Base-by-base conservation (phyloP, 1,139 yeast genomes). In the Hyphopichia wangnamkhiaoensis region DNA sequence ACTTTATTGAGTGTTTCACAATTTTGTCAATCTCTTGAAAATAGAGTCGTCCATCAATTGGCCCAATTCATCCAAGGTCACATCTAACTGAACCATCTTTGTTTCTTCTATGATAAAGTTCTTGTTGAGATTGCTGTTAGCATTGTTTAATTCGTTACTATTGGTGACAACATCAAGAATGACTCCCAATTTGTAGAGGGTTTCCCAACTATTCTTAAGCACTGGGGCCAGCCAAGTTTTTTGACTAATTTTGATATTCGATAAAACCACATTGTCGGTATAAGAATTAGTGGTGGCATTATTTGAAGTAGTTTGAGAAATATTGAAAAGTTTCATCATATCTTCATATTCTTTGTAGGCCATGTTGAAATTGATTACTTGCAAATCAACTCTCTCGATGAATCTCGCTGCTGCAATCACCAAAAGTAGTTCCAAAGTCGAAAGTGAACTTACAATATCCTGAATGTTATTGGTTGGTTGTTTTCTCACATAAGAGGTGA, bases 351-450 rank as follows among this genome's bases (percentile, higher is more conserved):
- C 98, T 30, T 81, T 81, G 56, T 83, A 85, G 0, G 84, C 86
- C 45, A 89, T 68, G 48, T 84, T 87, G 61, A 90, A 84, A 57
- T 89, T 91, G 17, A 82, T 68, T 12, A 70, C 66, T 19, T 71
- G 79, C 13, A 80, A 63, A 26, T 78, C 82, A 27, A 74, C 75
- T 50, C 82, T 84, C 41, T 79, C 71, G 16, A 80, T 68, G 43
- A 84, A 82, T 31, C 97, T 68, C 0, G 94, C 85, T 0, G 91
- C 84, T 31, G 90, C 80, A 5, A 90, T 79, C 7, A 86, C 63
- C 27, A 91, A 55, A 7, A 84, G 74, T 35, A 84, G 56, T 53
- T 91, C 96, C 19, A 86, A 59, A 37, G 82, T 83, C 2, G 95
- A 82, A 21, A 89, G 59, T 0, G 84, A 68, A 6, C 63, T 55